Conservation (phyloP, 441 rosid genomes). For the Bruguiera hainesii region DNA sequence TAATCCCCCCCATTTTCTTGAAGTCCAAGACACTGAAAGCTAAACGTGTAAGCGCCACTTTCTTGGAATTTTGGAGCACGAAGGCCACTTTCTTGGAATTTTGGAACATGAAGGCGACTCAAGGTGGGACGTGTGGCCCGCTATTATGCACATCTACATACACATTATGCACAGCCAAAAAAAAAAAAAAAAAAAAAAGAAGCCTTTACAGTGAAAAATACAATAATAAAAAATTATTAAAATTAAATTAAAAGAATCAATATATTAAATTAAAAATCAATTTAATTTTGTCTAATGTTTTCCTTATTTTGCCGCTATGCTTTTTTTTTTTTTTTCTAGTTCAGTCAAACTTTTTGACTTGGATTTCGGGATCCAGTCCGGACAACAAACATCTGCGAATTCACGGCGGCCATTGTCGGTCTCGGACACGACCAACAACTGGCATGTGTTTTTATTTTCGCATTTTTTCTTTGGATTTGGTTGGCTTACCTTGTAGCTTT, state of each 20-base stretch:
- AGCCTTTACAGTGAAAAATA: neutral
- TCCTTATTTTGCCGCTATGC: too few relatives aligned
- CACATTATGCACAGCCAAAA: neutral
- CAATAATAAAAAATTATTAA: too few relatives aligned
- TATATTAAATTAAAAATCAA: too few relatives aligned
- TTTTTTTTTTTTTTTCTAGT: too few relatives aligned
- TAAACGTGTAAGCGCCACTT: constrained; percentile 24
- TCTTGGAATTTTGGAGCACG: neutral
- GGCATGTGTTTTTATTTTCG: neutral
- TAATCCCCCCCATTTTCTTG: neutral
- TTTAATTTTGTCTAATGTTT: too few relatives aligned
- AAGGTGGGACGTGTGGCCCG: constrained; percentile 16
- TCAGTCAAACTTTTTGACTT: neutral
- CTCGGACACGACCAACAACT: constrained; percentile 23
- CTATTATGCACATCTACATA: neutral
- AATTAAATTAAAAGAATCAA: neutral
- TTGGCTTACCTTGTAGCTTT: neutral
- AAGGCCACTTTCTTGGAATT: constrained; percentile 8
- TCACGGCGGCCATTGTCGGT: constrained; percentile 37
- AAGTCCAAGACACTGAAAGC: neutral
- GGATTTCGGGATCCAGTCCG: constrained; percentile 10
- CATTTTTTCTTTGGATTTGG: neutral
- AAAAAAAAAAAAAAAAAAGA: neutral
- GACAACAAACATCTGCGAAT: constrained; percentile 1
- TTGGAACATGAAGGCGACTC: neutral